Evolutionary conservation across 176 grass and related monocot genomes (phyloP).

Genomic region (Aechmea fasciata): DNA sequence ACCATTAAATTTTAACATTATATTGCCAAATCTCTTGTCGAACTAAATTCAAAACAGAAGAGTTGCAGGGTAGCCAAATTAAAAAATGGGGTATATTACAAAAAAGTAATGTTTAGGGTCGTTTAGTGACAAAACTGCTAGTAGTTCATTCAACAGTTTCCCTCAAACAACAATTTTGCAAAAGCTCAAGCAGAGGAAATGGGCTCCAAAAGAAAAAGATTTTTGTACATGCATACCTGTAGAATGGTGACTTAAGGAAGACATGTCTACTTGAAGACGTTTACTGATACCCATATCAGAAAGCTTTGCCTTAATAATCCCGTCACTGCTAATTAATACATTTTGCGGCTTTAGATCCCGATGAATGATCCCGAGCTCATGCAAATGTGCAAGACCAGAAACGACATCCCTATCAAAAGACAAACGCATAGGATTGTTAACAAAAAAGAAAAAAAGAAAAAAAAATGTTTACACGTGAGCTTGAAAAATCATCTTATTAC

Average conservation of each 20-base stretch:
- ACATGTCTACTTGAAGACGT: conserved; percentile 62
- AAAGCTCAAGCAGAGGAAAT: background rate
- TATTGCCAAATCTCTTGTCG: too few relatives aligned
- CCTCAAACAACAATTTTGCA: too few relatives aligned
- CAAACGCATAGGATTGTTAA: too few relatives aligned
- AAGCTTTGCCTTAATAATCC: conserved; percentile 60
- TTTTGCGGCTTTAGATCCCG: conserved; percentile 97
- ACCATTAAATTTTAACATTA: too few relatives aligned
- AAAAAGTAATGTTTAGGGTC: too few relatives aligned
- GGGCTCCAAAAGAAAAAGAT: background rate
- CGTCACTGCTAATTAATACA: conserved; percentile 74
- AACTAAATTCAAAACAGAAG: too few relatives aligned
- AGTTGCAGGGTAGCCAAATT: too few relatives aligned
- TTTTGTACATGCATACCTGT: conserved; percentile 40
- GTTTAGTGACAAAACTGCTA: too few relatives aligned
- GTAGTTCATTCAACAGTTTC: too few relatives aligned
- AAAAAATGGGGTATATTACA: too few relatives aligned
- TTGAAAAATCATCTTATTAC: too few relatives aligned
- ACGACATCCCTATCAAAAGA: conserved; percentile 69
- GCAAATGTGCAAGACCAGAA: conserved; percentile 71
- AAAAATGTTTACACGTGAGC: background rate
- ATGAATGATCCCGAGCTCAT: conserved; percentile 90
- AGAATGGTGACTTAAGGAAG: conserved; percentile 54
- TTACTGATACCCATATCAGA: conserved; percentile 99
- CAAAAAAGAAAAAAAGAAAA: background rate